Evolutionary conservation across 108 stramenopile species (phyloP), one percentile per base, ranked within the genome.

Genomic region (Fragilariopsis cylindrus): DNA sequence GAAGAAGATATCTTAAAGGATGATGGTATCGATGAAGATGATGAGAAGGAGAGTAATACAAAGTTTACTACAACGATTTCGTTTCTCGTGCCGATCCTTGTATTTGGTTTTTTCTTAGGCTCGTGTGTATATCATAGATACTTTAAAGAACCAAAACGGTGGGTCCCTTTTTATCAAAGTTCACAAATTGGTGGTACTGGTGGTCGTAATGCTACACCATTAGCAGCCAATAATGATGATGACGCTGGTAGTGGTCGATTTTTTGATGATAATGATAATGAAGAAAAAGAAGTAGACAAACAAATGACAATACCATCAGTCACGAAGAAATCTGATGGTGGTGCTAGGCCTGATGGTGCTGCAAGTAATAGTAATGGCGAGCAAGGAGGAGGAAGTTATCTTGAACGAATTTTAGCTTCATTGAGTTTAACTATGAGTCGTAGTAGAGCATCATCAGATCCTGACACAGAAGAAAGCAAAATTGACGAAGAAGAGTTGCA

Each of bases 151-250:
- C 30, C 30, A 63, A 44, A 44, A 4, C 42, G 43, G 0, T 45
- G 43, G 62, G 13, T 44, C n/a, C 16, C 62, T 2, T 21, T 18
- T 7, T 60, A 60, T 3, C 42, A 44, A n/a, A 45, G 45, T 40
- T 9, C 62, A 42, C 62, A 63, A 43, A 41, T 63, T 40, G 62
- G 62, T 63, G 62, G 62, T n/a, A 63, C 46, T 42, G 62, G 62
- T 63, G 62, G 62, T n/a, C 43, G 43, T 42, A 41, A 42, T 12
- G 39, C 62, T n/a, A 63, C 43, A 43, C 62, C 62, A 11, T 45
- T 63, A n/a, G 62, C 62, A 43, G 62, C 15, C 9, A 40, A n/a
- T 45, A 44, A 16, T 63, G 62, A 11, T 7, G 45, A 63, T 45
- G 50, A 52, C 50, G 13, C 13, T 52, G 9, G 62, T 1, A 40